Evolutionary conservation across 768 basidiomycete species (phyloP).

Genomic region (Chalciporus pseudorubinellus): DNA sequence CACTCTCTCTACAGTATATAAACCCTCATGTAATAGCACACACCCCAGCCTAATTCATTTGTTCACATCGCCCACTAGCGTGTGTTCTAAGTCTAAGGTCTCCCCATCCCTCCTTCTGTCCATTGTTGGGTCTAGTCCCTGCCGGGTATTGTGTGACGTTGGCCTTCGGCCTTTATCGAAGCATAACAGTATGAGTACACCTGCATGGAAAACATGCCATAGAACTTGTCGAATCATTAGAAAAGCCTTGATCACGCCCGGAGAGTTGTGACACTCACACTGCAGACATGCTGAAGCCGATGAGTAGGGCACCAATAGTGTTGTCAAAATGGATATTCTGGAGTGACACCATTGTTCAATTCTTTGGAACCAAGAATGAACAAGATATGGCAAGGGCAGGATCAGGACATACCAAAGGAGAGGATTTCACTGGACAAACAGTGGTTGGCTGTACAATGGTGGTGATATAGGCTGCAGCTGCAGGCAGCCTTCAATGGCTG

Average conservation of each 20-base stretch:
- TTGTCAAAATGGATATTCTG: constrained; percentile 31
- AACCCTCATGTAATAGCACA: too few species aligned
- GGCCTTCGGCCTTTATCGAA: too few species aligned
- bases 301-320: constrained; percentile 59
- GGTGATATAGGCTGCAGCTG: constrained; percentile 10
- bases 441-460: neutral
- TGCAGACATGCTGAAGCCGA: constrained; percentile 55
- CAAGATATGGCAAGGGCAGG: neutral
- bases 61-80: too few species aligned
- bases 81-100: too few species aligned
- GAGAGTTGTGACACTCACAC: constrained; percentile 19
- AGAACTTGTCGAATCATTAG: constrained; percentile 38
- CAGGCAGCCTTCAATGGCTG: neutral
- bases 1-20: too few species aligned
- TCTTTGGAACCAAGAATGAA: neutral
- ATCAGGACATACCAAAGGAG: neutral
- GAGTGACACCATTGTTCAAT: constrained; percentile 14
- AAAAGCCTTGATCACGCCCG: neutral
- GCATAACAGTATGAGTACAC: constrained; percentile 55
- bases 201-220: constrained; percentile 55
- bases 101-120: too few species aligned
- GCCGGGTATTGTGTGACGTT: too few species aligned
- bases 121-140: too few species aligned
- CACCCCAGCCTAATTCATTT: too few species aligned
- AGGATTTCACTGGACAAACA: neutral